Base-by-base conservation (phyloP, 148 eudicot genomes). In the Diospyros kaki region DNA sequence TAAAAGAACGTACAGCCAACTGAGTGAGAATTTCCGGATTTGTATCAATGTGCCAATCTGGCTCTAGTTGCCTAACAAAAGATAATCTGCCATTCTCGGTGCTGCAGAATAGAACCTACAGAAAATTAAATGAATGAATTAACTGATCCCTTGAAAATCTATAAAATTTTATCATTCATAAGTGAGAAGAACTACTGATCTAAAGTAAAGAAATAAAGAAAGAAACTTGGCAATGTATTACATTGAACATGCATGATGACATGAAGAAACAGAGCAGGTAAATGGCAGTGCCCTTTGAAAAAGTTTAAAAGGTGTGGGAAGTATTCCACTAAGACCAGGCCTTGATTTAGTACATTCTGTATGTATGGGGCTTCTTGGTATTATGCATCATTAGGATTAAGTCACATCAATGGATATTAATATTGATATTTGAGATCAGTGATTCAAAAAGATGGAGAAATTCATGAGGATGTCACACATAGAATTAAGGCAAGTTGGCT, bases 31-130 rank as follows among this genome's bases (percentile, higher is more conserved):
- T 89, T 69, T 95, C 99, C 59, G 88, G 85, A 76, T 84, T 95
- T 5, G 97, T 79, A 75, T 95, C 99, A 66, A 95, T 89, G 82
- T 95, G 99, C 99, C 98, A 95, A 79, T 95, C 99, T 66, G 99
- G 98, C 82, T 95, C 99, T 77, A 95, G 79, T 69, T 95, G 99
- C 77, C 99, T 87, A 71, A 95, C 99, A 59, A 95, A 95, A 78
- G 99, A 95, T 56, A 89, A 79, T 61, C 99, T 84, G 17, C 99
- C 99, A 76, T 9, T 86, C 85, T 95, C 98, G 1, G 94, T 91
- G 84, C 98, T 88, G 76, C 98, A 93, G 80, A 95, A 95, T 54
- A 95, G 87, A 76, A 95, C 91, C 99, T 95, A 86, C 84, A 81
- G 64, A 65, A 50, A 4, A 48, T 48, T 48, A 8, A 28, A 8